Evolutionary conservation across 176 grass and related monocot genomes (phyloP).

Genomic region (Panicum miliaceum): DNA sequence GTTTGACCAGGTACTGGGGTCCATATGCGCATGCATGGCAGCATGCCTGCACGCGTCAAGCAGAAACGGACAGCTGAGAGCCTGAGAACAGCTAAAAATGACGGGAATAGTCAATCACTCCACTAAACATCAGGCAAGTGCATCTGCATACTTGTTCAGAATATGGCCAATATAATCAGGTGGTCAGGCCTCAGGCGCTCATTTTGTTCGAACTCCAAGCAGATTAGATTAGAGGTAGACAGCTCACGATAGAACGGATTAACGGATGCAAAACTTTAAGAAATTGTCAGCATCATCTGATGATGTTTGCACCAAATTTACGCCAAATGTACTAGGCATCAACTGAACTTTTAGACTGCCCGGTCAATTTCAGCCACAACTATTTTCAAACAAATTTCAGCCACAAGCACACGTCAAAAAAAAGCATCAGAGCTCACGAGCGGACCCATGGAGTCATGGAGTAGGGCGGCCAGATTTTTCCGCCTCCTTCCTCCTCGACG

Average conservation of each 20-base stretch:
- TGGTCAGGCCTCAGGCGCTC: not conserved
- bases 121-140: not conserved
- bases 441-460: too few relatives aligned
- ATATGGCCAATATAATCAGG: not conserved
- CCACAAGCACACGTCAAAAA: not conserved
- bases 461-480: conserved; percentile 1
- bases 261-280: not conserved
- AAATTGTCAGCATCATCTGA: not conserved
- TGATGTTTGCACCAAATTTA: not conserved
- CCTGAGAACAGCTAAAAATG: not conserved
- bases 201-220: not conserved
- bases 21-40: not conserved
- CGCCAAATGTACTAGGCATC: not conserved
- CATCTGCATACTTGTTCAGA: not conserved
- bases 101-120: conserved; percentile 14
- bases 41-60: not conserved
- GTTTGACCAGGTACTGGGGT: not conserved
- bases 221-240: not conserved
- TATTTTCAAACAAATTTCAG: too few relatives aligned
- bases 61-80: conserved; percentile 23
- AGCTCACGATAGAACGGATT: not conserved
- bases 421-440: too few relatives aligned
- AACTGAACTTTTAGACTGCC: not conserved
- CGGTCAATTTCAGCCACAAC: not conserved
- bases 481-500: not conserved